Base-by-base conservation (phyloP, 257 asterid species). In the Plantago elongata region DNA sequence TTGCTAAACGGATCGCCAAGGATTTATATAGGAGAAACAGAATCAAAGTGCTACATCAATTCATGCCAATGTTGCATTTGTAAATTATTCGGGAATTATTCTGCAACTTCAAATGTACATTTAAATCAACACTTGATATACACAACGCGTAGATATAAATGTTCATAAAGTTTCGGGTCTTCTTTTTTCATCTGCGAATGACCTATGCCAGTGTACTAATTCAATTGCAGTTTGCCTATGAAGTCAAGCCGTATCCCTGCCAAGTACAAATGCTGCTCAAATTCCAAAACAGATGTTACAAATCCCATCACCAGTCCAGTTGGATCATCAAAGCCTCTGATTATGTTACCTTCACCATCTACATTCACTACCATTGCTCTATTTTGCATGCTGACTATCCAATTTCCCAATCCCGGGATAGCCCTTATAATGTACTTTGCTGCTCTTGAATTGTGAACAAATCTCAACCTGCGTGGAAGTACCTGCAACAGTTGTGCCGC, bases 281-380 rank as follows among this genome's bases (percentile, higher is more conserved):
- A 82, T 72, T 89, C 97, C 5, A 89, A 57, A 0, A 76, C 94
- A 63, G 91, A 81, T 45, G 95, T 86, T 27, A 86, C 86, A 17
- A 81, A 76, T 15, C 69, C 70, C 80, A 84, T 76, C 42, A 79
- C 82, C 18, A 82, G 71, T 40, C 92, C 92, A 0, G 77, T 77
- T 8, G 94, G 94, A 74, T 86, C 97, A 47, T 77, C 83, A 11
- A 84, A 77, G 1, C 84, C 73, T 73, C 75, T 76, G 11, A 70
- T 51, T 9, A 80, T 66, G 49, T 78, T 78, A 13, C 97, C 97
- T 42, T 84, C 66, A 16, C 72, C 56, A 10, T 58, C 83, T 9
- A 81, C 93, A 50, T 88, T 85, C 66, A 84, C 79, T 4, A 82
- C 90, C 78, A 59, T 63, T 60, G 92, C 85, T 51, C 61, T 78